These are phyloP conservation scores for Ceratocystis huliohia DNA, from an alignment of 2,329 filamentous ascomycete genomes.

Conservation along the genomic window DNA sequence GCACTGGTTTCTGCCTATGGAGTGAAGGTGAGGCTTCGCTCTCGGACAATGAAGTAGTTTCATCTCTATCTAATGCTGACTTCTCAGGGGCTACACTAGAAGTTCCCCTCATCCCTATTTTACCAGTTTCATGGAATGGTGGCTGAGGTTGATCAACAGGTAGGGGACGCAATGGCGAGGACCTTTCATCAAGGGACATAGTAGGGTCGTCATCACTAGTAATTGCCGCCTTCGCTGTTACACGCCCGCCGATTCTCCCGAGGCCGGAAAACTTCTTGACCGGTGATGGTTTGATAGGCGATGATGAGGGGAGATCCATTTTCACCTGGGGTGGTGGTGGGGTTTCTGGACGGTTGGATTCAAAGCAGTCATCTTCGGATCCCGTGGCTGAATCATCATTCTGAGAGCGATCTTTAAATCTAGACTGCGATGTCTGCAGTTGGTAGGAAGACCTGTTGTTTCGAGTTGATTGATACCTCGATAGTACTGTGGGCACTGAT, in stretches of 20 bases:
- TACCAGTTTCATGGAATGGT: not conserved
- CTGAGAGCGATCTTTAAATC: not conserved
- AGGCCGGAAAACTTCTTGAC: not conserved
- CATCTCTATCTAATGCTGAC: slow-evolving; percentile 5
- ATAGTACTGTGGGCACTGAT: not conserved
- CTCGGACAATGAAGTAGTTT: slow-evolving; percentile 9
- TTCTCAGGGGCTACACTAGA: not conserved
- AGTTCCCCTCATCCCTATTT: not conserved
- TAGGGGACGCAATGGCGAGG: not conserved
- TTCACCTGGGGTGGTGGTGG: not conserved
- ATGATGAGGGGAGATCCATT: not conserved
- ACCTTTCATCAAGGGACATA: slow-evolving; percentile 14
- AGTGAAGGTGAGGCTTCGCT: not conserved
- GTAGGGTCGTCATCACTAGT: slow-evolving; percentile 6
- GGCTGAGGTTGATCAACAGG: not conserved
- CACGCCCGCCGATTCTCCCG: slow-evolving; percentile 11
- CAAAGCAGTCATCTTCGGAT: slow-evolving; percentile 17
- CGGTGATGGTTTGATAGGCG: not conserved
- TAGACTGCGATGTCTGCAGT: not conserved
- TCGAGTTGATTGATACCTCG: not conserved
- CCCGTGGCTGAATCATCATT: slow-evolving; percentile 1
- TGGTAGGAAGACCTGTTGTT: not conserved
- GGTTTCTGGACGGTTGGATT: slow-evolving; percentile 3
- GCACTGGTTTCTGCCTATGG: not conserved
- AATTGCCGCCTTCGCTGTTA: not conserved